These are phyloP conservation scores for Podaxis carcinomalis DNA, from an alignment of 768 basidiomycete species.

Conservation along the genomic window DNA sequence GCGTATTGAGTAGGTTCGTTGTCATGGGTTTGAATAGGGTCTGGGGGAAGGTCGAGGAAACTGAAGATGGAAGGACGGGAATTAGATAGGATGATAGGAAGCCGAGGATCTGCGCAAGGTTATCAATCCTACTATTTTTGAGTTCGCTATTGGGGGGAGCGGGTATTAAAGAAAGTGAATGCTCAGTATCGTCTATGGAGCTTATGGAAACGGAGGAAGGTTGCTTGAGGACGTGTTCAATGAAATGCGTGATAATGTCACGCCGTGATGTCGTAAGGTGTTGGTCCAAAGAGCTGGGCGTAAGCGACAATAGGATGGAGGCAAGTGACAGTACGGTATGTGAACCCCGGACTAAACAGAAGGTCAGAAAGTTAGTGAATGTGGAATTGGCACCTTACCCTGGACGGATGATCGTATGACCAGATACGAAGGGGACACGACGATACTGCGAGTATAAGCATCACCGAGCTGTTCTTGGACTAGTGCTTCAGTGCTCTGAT, in stretches of 20 bases:
- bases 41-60: conserved; percentile 43
- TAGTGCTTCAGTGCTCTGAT: conserved; percentile 50
- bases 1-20: conserved; percentile 54
- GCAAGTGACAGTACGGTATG: conserved; percentile 45
- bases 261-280: conserved; percentile 62
- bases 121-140: conserved; percentile 42
- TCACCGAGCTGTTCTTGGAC: conserved; percentile 71
- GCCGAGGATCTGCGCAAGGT: conserved; percentile 51
- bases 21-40: conserved; percentile 60
- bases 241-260: conserved; percentile 54
- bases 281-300: conserved; percentile 45
- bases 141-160: conserved; percentile 37
- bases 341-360: conserved; percentile 52
- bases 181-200: conserved; percentile 31
- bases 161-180: conserved; percentile 45
- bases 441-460: conserved; percentile 57
- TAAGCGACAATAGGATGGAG: conserved; percentile 56
- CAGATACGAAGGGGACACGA: conserved; percentile 45
- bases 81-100: conserved; percentile 63
- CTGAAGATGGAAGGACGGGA: conserved; percentile 44
- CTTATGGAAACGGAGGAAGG: conserved; percentile 38
- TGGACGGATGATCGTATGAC: conserved; percentile 48
- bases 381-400: conserved; percentile 21
- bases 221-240: conserved; percentile 55
- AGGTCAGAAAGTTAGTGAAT: conserved; percentile 1